Conservation (phyloP, 2,329 filamentous ascomycete genomes). For the Lecanoromycetidae sp. region DNA sequence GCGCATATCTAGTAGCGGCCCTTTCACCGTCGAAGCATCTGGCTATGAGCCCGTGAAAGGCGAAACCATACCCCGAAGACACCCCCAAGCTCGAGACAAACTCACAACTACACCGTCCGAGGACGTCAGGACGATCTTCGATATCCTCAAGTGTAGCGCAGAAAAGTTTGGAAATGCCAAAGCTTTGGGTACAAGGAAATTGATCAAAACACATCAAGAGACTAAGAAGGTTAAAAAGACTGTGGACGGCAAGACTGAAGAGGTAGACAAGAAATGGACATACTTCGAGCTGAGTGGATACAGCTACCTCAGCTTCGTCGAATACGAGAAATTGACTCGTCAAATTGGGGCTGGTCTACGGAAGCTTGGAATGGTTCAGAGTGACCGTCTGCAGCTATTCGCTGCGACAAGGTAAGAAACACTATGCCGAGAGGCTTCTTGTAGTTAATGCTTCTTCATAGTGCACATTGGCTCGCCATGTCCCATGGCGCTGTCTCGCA, state of each 20-base stretch:
- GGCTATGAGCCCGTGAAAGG: conserved; percentile 52
- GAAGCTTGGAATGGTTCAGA: conserved; percentile 50
- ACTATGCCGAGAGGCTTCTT: neutral
- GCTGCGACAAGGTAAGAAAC: conserved; percentile 51
- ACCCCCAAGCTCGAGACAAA: conserved; percentile 52
- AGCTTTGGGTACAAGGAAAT: conserved; percentile 52
- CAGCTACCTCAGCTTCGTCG: conserved; percentile 57
- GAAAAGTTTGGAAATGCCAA: conserved; percentile 42
- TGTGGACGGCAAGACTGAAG: conserved; percentile 56
- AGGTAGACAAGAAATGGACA: conserved; percentile 70
- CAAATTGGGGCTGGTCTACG: conserved; percentile 56
- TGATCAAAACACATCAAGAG: conserved; percentile 60
- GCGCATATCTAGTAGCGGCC: conserved; percentile 46
- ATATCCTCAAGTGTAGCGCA: conserved; percentile 55
- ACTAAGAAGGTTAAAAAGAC: conserved; percentile 68
- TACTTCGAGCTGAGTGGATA: conserved; percentile 64
- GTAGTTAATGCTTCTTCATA: conserved; percentile 23
- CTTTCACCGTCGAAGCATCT: conserved; percentile 57
- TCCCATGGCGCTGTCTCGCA: conserved; percentile 61
- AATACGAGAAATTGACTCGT: conserved; percentile 53
- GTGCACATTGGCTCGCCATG: conserved; percentile 61
- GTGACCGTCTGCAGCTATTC: conserved; percentile 60
- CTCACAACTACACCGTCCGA: conserved; percentile 49
- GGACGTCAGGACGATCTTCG: conserved; percentile 57
- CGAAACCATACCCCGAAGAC: conserved; percentile 64